Evolutionary conservation across 257 asterid species (phyloP).

Genomic region (Ilex asprella): DNA sequence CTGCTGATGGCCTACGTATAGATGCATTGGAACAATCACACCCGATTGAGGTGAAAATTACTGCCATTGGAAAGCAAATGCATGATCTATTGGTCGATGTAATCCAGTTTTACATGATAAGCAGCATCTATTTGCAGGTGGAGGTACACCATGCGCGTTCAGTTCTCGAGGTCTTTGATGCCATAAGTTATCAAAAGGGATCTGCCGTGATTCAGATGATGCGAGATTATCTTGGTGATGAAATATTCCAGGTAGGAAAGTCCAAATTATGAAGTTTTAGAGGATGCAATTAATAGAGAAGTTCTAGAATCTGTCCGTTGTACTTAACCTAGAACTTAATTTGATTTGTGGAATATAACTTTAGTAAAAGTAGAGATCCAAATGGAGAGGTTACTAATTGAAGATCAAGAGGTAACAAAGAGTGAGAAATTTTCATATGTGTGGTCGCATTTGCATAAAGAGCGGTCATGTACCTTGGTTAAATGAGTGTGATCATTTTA

Average conservation of each 20-base stretch:
- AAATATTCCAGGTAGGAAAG: constrained; percentile 29
- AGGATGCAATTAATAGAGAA: no score
- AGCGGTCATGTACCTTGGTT: no score
- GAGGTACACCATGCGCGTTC: constrained; percentile 31
- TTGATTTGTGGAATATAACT: no score
- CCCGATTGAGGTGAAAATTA: constrained; percentile 31
- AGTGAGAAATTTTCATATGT: no score
- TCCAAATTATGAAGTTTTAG: not conserved
- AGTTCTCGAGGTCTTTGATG: constrained; percentile 36
- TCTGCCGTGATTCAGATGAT: constrained; percentile 36
- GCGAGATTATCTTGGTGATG: constrained; percentile 32
- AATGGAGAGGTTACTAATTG: no score
- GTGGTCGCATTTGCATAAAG: no score
- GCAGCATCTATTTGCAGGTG: constrained; percentile 17
- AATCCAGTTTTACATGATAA: not conserved
- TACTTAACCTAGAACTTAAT: no score
- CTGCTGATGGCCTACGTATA: constrained; percentile 20
- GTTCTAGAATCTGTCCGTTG: no score
- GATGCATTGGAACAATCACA: constrained; percentile 44
- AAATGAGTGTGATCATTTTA: no score
- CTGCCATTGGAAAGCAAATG: not conserved
- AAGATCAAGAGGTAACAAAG: no score
- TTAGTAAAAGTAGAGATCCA: no score
- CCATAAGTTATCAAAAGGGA: constrained; percentile 33
- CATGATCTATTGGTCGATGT: not conserved